These are phyloP conservation scores for Fomitiporia mediterranea DNA, from an alignment of 1,284 basidiomycete species.

Conservation along the genomic window DNA sequence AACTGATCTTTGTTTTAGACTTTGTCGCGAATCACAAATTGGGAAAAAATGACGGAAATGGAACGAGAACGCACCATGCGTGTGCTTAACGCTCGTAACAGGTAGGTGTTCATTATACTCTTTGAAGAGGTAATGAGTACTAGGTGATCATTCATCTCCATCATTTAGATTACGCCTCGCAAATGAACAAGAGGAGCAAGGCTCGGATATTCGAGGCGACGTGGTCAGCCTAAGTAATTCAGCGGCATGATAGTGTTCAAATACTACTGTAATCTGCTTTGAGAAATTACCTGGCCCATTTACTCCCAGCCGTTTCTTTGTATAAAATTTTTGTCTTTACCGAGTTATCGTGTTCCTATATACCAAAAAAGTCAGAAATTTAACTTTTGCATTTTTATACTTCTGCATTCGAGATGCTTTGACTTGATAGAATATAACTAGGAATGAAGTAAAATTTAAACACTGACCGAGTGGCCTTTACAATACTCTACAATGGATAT, in stretches of 20 bases:
- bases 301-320: too few species aligned
- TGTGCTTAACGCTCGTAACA: conserved; percentile 12
- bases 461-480: too few species aligned
- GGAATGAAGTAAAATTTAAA: too few species aligned
- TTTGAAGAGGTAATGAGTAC: not conserved
- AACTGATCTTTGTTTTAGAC: conserved; percentile 1
- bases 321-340: too few species aligned
- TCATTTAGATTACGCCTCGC: conserved; percentile 4
- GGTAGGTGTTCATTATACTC: not conserved
- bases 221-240: not conserved
- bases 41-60: conserved; percentile 12
- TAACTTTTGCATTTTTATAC: too few species aligned
- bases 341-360: too few species aligned
- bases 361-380: too few species aligned
- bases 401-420: too few species aligned
- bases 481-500: too few species aligned
- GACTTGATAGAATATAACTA: too few species aligned
- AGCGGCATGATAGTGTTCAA: not conserved
- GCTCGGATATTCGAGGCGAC: not conserved
- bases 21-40: conserved; percentile 13
- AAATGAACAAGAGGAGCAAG: conserved; percentile 4
- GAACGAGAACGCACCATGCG: conserved; percentile 12
- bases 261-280: too few species aligned
- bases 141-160: not conserved
- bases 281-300: too few species aligned